phyloP scores from a whole-genome alignment of 495 filamentous ascomycete species.

The Trichoderma parareesei region DNA sequence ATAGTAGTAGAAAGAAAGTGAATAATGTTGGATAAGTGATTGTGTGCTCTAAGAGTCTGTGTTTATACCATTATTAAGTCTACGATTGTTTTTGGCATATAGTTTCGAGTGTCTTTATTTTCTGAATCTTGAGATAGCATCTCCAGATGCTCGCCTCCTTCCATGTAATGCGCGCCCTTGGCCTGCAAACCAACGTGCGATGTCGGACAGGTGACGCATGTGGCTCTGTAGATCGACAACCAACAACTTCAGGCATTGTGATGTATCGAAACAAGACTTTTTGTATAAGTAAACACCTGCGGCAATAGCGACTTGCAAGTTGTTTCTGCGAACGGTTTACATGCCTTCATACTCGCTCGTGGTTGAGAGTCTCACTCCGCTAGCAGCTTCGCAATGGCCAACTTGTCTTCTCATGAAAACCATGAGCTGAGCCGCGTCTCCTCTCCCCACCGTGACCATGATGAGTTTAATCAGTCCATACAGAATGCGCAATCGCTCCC shows the following conservation, averaged over 20 bases:
- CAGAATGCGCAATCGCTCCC: slow-evolving; percentile 25
- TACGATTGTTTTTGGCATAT: neutral
- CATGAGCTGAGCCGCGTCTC: neutral
- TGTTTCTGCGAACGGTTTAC: no score
- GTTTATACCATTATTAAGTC: neutral
- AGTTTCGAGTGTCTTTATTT: no score
- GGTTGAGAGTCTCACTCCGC: no score
- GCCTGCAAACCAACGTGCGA: neutral
- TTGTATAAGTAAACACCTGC: no score
- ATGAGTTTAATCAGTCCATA: neutral
- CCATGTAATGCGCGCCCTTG: neutral
- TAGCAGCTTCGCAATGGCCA: neutral
- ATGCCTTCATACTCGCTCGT: no score
- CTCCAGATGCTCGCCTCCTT: no score
- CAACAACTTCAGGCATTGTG: neutral
- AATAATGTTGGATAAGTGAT: no score
- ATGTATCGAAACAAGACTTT: neutral
- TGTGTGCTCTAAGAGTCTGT: neutral
- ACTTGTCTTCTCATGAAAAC: neutral
- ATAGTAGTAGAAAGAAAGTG: no score
- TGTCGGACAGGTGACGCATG: slow-evolving; percentile 3
- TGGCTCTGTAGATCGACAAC: neutral
- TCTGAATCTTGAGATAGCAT: no score
- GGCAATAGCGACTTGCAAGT: no score
- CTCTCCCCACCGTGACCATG: neutral